Evolutionary conservation across 2,329 filamentous ascomycete species (phyloP).

Genomic region (Penicillium psychrosexuale): DNA sequence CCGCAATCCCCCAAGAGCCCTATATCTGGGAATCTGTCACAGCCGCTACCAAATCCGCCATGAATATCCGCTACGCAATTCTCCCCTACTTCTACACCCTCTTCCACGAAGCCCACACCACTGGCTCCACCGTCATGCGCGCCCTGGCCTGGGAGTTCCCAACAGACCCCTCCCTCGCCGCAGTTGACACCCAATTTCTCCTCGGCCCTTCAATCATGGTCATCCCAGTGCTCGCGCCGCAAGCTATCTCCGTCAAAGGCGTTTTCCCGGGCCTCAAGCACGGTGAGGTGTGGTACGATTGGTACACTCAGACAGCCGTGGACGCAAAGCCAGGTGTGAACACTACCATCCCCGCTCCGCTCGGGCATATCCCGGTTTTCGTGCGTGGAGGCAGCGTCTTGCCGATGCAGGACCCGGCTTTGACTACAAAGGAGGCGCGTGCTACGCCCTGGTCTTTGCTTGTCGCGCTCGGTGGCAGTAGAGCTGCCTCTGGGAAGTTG

Average conservation of each 20-base stretch:
- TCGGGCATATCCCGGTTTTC: conserved; percentile 69
- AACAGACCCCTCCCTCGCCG: conserved; percentile 64
- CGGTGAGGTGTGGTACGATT: conserved; percentile 71
- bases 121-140: conserved; percentile 68
- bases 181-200: conserved; percentile 69
- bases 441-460: conserved; percentile 66
- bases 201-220: conserved; percentile 65
- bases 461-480: conserved; percentile 56
- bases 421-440: conserved; percentile 64
- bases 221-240: conserved; percentile 61
- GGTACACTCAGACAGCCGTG: conserved; percentile 66
- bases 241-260: conserved; percentile 61
- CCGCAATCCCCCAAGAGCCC: conserved; percentile 64
- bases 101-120: conserved; percentile 63
- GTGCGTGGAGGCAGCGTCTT: conserved; percentile 66
- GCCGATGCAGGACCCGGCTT: conserved; percentile 64
- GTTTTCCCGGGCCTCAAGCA: conserved; percentile 65
- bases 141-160: conserved; percentile 73
- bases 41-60: conserved; percentile 62
- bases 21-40: conserved; percentile 67
- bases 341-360: conserved; percentile 58
- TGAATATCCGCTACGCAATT: conserved; percentile 67
- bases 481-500: conserved; percentile 58
- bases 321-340: conserved; percentile 53
- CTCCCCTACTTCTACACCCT: conserved; percentile 75